phyloP scores from a whole-genome alignment of 441 rosid genomes.

The Macaranga tanarius region DNA sequence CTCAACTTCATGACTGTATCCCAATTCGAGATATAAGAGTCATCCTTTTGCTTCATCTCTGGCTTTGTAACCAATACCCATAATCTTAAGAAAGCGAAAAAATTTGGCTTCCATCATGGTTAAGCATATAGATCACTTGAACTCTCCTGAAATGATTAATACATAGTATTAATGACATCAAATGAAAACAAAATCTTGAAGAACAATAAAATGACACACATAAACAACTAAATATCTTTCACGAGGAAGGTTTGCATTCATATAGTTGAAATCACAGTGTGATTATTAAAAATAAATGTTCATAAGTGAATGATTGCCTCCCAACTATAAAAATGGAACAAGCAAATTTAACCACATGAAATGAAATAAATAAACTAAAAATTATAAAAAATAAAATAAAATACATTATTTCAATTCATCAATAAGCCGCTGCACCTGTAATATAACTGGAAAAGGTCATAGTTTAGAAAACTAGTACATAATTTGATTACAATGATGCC shows the following conservation, averaged over 20 bases:
- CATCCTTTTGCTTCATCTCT: slow-evolving; percentile 87
- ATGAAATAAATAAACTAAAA: background rate
- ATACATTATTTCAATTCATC: background rate
- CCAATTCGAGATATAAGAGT: slow-evolving; percentile 69
- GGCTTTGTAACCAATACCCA: slow-evolving; percentile 94
- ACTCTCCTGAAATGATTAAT: slow-evolving; percentile 6
- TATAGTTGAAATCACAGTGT: background rate
- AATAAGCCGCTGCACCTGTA: background rate
- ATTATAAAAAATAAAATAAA: background rate
- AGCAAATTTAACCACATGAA: too few relatives aligned
- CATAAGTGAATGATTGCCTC: background rate
- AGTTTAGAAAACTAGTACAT: background rate
- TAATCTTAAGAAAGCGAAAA: slow-evolving; percentile 81
- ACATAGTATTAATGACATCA: background rate
- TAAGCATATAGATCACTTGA: slow-evolving; percentile 17
- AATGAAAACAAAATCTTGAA: background rate
- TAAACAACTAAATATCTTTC: background rate
- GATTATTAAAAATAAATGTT: background rate
- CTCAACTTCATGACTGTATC: slow-evolving; percentile 90
- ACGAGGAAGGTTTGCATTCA: background rate
- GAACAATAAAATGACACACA: background rate
- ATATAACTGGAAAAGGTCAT: background rate
- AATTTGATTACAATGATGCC: background rate
- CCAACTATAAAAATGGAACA: too few relatives aligned
- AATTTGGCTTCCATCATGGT: slow-evolving; percentile 68